These are phyloP conservation scores for Bruguiera sexangula DNA, from an alignment of 345 rosid species.

Conservation along the genomic window DNA sequence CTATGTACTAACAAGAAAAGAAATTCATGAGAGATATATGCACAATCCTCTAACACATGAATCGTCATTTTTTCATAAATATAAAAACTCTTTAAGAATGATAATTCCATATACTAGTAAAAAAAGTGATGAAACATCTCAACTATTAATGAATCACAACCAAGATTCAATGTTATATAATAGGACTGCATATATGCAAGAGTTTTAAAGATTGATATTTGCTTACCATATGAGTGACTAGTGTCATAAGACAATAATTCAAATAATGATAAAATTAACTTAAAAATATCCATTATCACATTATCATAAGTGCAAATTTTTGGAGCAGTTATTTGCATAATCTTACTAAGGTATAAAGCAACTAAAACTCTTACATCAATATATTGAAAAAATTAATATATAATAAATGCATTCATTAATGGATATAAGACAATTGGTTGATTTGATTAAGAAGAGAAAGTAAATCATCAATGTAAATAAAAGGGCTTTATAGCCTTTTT, in stretches of 20 bases:
- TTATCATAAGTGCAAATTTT: conserved; percentile 91
- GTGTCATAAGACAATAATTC: conserved; percentile 61
- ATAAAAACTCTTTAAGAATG: conserved; percentile 62
- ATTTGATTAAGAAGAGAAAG: conserved; percentile 22
- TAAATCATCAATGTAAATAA: no score
- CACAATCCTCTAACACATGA: conserved; percentile 81
- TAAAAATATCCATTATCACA: conserved; percentile 84
- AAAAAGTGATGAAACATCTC: conserved; percentile 88
- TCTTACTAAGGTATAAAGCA: conserved; percentile 88
- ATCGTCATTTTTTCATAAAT: conserved; percentile 84
- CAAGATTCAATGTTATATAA: conserved; percentile 93
- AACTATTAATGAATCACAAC: conserved; percentile 71
- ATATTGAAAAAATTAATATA: conserved; percentile 53
- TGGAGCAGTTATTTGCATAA: conserved; percentile 90
- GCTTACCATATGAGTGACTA: conserved; percentile 62
- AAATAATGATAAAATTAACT: conserved; percentile 80
- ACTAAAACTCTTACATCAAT: conserved; percentile 80
- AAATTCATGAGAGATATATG: conserved; percentile 66
- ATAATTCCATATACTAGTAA: conserved; percentile 67
- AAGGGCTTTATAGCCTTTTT: no score
- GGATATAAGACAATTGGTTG: conserved; percentile 74
- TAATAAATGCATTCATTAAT: conserved; percentile 6
- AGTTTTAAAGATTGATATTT: conserved; percentile 81
- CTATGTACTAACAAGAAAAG: conserved; percentile 60
- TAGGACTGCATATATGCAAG: conserved; percentile 87